These are phyloP conservation scores for Tribonema minus DNA, from an alignment of 108 stramenopile genomes.

Conservation along the genomic window DNA sequence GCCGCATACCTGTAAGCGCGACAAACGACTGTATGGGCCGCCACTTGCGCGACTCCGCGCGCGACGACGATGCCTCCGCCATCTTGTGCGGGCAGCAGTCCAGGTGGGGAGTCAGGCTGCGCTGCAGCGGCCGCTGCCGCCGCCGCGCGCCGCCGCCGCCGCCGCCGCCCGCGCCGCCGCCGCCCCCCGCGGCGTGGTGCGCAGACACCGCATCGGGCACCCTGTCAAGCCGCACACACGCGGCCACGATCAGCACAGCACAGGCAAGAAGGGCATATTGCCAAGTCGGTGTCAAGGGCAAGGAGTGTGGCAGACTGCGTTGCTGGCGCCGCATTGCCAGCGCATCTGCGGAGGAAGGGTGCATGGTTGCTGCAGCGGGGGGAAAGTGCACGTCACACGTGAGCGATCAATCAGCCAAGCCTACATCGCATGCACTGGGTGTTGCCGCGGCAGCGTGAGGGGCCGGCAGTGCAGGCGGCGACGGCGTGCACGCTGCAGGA, in stretches of 20 bases:
- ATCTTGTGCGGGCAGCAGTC: constrained; percentile 82
- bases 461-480: too few species aligned
- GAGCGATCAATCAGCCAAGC: too few species aligned
- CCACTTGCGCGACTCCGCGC: constrained; percentile 64
- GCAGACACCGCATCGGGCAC: background rate
- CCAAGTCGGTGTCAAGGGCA: too few species aligned
- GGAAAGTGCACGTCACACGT: too few species aligned
- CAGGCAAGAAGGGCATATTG: too few species aligned
- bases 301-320: too few species aligned
- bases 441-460: too few species aligned
- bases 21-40: constrained; percentile 88
- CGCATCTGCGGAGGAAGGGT: too few species aligned
- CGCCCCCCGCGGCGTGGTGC: background rate
- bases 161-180: background rate
- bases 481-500: too few species aligned
- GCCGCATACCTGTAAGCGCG: constrained; percentile 66
- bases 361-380: too few species aligned
- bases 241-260: background rate
- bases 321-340: background rate
- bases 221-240: background rate
- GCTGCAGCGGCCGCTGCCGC: constrained; percentile 61
- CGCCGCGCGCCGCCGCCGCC: constrained; percentile 30
- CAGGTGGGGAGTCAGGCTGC: constrained; percentile 86
- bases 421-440: too few species aligned
- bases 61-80: constrained; percentile 40